Evolutionary conservation across 331 rosid species (phyloP), one percentile per base, ranked within the genome.

Genomic region (Pyrus hybrid): DNA sequence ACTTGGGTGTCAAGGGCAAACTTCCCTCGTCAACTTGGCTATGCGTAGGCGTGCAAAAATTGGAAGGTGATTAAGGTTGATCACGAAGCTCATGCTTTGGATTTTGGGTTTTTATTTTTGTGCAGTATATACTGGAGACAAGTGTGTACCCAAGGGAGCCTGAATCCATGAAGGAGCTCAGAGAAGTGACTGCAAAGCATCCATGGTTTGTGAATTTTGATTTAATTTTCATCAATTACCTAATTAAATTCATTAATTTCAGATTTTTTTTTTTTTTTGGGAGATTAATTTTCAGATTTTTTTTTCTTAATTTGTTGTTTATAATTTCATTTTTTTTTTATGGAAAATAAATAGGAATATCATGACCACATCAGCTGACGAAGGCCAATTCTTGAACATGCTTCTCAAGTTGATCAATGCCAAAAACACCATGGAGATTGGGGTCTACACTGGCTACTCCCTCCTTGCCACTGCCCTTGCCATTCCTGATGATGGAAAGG

Each of bases 301-400:
- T 16, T 13, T 35, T 28, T 35, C 11, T 2, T 63, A 13, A 35
- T 29, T 58, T 67, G 7, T 16, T 65, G 17, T 43, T 41, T 20
- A 7, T 22, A 41, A 43, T 62, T 61, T 54, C 5, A 2, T 35
- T 33, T 12, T 16, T 10, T 79, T 7, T 58, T 9, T 22, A 63
- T 21, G 32, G 14, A 4, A 41, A 22, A 7, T 58, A 22, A 66
- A 82, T 84, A 94, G 98, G 99, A 90, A 89, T 85, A 77, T 90
- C 80, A 90, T 94, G 99, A 92, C 99, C 23, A 92, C 97, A 57
- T 94, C 99, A 32, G 97, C 99, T 21, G 99, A 94, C 32, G 99
- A 92, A 83, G 97, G 99, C 0, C 99, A 94, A 49, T 92, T 94
- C 85, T 83, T 92, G 88, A 86, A 68, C 88, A 85, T 94, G 97